These are phyloP conservation scores for Tylopilus balloui DNA, from an alignment of 768 basidiomycete genomes.

Conservation along the genomic window DNA sequence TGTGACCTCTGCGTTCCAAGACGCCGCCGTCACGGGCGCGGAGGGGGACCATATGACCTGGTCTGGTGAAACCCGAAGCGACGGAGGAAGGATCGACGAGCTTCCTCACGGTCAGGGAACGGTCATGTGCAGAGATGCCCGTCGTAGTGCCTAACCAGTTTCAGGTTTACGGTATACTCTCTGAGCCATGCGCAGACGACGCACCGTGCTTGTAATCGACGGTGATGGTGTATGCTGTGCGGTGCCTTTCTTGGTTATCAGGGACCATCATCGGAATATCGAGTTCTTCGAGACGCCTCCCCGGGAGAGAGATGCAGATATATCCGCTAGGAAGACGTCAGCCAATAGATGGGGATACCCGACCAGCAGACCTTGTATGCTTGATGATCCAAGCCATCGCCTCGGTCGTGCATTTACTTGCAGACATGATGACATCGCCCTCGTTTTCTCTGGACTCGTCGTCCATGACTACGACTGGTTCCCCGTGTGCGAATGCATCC, in stretches of 20 bases:
- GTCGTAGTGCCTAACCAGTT: slow-evolving; percentile 71
- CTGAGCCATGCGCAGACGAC: background rate
- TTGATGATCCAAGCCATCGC: slow-evolving; percentile 99
- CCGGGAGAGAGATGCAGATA: slow-evolving; percentile 84
- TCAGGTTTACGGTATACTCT: no score
- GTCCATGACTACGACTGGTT: slow-evolving; percentile 97
- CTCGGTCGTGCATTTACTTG: slow-evolving; percentile 78
- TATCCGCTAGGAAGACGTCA: slow-evolving; percentile 63
- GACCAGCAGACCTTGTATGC: slow-evolving; percentile 72
- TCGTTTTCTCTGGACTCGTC: slow-evolving; percentile 96
- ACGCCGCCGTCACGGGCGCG: slow-evolving; percentile 85
- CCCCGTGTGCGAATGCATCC: slow-evolving; percentile 68
- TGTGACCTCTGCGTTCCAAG: slow-evolving; percentile 86
- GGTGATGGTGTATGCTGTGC: slow-evolving; percentile 93
- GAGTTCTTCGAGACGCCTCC: slow-evolving; percentile 69
- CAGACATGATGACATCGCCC: slow-evolving; percentile 92
- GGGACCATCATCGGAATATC: slow-evolving; percentile 93
- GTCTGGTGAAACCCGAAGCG: slow-evolving; percentile 77
- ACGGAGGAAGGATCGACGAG: slow-evolving; percentile 58
- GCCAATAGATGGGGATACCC: background rate
- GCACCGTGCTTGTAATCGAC: slow-evolving; percentile 88
- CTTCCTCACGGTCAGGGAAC: slow-evolving; percentile 79
- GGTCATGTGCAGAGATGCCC: slow-evolving; percentile 95
- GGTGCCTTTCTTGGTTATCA: slow-evolving; percentile 82
- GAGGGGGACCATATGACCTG: slow-evolving; percentile 94